Percentiles rank a stretch among this genome's conserved stretches.
phyloP scores from a whole-genome alignment of 495 filamentous ascomycete genomes.

The Oleoguttula mirabilis region DNA sequence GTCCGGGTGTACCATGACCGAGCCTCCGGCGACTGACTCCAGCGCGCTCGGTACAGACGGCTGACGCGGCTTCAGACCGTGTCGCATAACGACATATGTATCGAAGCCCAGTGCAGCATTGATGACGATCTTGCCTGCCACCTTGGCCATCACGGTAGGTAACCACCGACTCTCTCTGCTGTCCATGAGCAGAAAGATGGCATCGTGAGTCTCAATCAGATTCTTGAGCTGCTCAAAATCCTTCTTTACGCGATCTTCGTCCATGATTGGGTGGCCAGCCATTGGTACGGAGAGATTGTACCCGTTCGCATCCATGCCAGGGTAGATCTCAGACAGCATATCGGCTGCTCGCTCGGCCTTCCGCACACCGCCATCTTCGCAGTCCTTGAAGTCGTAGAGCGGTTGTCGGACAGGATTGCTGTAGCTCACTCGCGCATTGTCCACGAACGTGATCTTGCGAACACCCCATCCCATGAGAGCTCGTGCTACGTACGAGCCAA shows the following conservation, averaged over 20 bases:
- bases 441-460: slow-evolving; percentile 90
- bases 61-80: slow-evolving; percentile 44
- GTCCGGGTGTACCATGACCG: slow-evolving; percentile 9
- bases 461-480: slow-evolving; percentile 94
- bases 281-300: slow-evolving; percentile 80
- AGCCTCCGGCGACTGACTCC: slow-evolving; percentile 6
- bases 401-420: slow-evolving; percentile 97
- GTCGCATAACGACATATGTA: slow-evolving; percentile 92
- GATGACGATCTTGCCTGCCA: slow-evolving; percentile 83
- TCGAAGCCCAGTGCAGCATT: slow-evolving; percentile 95
- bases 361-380: slow-evolving; percentile 67
- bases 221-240: slow-evolving; percentile 65
- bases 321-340: slow-evolving; percentile 75
- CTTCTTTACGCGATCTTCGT: slow-evolving; percentile 45
- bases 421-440: slow-evolving; percentile 87
- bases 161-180: slow-evolving; percentile 90
- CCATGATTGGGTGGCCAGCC: slow-evolving; percentile 77
- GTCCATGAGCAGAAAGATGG: slow-evolving; percentile 91
- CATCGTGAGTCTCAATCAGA: slow-evolving; percentile 80
- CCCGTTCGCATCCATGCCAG: slow-evolving; percentile 70
- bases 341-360: slow-evolving; percentile 78
- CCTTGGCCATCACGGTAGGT: slow-evolving; percentile 95
- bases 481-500: slow-evolving; percentile 84
- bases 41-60: background rate
- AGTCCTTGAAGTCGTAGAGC: slow-evolving; percentile 80